Base-by-base conservation (phyloP, 306 rosid species). In the Fragaria ananassa region DNA sequence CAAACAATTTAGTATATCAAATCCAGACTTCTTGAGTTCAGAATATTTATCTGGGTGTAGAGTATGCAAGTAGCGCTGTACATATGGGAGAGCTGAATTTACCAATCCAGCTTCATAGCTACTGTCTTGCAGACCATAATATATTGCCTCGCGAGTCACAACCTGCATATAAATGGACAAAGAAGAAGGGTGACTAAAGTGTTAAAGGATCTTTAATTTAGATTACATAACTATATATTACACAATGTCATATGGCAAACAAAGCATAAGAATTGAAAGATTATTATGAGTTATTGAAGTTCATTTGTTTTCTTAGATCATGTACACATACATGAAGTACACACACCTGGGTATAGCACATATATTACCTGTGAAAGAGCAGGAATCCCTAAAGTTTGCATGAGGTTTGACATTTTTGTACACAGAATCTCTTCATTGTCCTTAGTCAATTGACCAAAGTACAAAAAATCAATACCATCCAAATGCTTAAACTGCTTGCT, bases 111-210 rank as follows among this genome's bases (percentile, higher is more conserved):
- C 83, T 81, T 86, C 86, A 37, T 56, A 70, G 82, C 87, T 79
- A 77, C 82, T 69, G 79, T 90, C 92, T 80, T 78, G 83, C 80
- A 75, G 76, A 78, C 97, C 96, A 83, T 85, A 72, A 87, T 79
- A 87, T 82, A 90, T 85, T 71, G 98, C 91, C 83, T 95, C 92
- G 18, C 89, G 98, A 76, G 93, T 90, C 49, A 95, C 96, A 80
- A 89, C 88, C 98, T 95, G 93, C 88, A 89, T 46, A 56, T 13
- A 78, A 71, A 81, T 49, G 66, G 17, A 70, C 37, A 51, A 65
- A 79, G 47, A 34, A 39, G 10, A 54, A 54, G 19, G 39, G 19
- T 37, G 23, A 72, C 4, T 56, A 39, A 56, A 17, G 37, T 7
- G 23, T 23, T 37, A 56, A n/a, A 37, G 37, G 51, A 11, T 35